Evolutionary conservation across 192 early-diverging fungal genomes (phyloP).

Genomic region (Lunasporangiospora selenospora): DNA sequence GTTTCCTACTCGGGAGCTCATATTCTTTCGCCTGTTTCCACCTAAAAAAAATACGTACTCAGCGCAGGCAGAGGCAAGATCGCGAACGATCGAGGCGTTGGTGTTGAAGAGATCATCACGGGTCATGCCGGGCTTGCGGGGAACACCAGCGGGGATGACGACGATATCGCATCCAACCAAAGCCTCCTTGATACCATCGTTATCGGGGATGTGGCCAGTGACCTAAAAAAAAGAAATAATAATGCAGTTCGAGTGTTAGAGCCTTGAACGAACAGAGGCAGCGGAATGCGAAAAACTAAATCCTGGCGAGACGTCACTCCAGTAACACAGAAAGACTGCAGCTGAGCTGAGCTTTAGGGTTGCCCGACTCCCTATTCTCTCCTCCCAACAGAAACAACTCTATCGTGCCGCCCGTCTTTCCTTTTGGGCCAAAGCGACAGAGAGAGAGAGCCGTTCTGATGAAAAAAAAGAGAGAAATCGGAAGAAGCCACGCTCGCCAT

Average conservation of each 20-base stretch:
- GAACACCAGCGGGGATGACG: constrained; percentile 96
- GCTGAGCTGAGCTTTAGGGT: no score
- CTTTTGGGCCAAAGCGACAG: neutral
- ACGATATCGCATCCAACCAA: constrained; percentile 64
- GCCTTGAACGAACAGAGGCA: neutral
- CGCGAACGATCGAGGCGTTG: constrained; percentile 94
- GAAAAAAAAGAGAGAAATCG: no score
- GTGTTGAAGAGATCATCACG: constrained; percentile 99
- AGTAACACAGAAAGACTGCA: no score
- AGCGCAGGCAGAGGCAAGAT: constrained; percentile 81
- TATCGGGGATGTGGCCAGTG: constrained; percentile 52
- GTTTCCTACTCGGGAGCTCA: no score
- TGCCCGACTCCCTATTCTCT: constrained; percentile 1
- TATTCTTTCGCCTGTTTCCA: neutral
- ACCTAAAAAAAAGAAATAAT: constrained; percentile 31
- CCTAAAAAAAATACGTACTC: constrained; percentile 52
- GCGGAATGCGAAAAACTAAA: neutral
- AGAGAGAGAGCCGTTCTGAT: neutral
- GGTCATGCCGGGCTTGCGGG: constrained; percentile 99
- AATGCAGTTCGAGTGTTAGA: neutral
- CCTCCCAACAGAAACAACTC: neutral
- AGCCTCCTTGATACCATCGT: constrained; percentile 56
- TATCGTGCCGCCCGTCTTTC: neutral
- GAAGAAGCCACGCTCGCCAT: no score
- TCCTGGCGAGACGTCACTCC: no score